Percentiles rank a stretch among this genome's conserved stretches.
These are phyloP conservation scores for Gossypium longicalyx DNA, from an alignment of 345 rosid species.

Conservation along the genomic window DNA sequence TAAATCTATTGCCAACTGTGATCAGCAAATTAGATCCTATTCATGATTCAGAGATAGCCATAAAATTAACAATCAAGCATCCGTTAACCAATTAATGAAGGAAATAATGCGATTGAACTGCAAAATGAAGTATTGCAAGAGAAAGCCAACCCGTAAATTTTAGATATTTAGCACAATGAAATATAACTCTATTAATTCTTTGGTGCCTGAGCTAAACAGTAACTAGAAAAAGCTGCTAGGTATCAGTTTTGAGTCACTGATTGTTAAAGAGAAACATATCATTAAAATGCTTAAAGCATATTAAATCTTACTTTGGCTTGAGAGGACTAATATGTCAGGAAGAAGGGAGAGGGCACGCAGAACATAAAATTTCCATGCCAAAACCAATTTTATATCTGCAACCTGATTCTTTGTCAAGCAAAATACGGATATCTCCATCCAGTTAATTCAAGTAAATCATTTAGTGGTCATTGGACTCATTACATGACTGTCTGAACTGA, in stretches of 20 bases:
- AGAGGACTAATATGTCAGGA: not conserved
- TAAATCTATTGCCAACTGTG: not conserved
- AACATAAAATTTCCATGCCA: not conserved
- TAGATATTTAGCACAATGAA: not conserved
- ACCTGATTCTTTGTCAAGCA: not conserved
- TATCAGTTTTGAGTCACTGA: not conserved
- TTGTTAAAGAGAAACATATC: not conserved
- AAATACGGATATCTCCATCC: not conserved
- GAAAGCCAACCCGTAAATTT: not conserved
- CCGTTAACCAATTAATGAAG: not conserved
- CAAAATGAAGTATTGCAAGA: not conserved
- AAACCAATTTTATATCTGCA: not conserved
- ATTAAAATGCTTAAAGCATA: not conserved
- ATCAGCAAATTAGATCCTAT: not conserved
- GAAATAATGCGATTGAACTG: not conserved
- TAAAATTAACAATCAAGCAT: not conserved
- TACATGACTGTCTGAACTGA: conserved; percentile 6
- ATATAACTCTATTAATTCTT: not conserved
- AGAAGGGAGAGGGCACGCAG: not conserved
- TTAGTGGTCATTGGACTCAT: not conserved
- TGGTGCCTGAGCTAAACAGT: too few species aligned
- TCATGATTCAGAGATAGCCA: conserved; percentile 6
- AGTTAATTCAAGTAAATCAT: conserved; percentile 4
- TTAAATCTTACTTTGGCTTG: not conserved
- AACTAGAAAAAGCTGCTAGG: not conserved